Conservation (phyloP, 345 rosid species). For the Firmiana major region DNA sequence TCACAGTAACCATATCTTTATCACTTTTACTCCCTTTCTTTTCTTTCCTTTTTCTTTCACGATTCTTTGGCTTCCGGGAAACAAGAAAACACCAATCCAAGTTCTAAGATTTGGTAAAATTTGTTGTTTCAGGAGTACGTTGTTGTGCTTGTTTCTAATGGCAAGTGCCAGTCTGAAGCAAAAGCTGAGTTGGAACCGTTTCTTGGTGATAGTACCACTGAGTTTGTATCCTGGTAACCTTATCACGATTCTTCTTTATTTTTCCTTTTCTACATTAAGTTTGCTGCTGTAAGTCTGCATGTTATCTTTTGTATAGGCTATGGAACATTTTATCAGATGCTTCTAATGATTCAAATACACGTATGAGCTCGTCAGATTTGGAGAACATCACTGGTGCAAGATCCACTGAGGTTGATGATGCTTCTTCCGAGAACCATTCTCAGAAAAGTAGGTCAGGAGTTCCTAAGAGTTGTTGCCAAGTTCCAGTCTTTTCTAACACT, state of each 20-base stretch:
- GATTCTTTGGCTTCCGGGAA: neutral
- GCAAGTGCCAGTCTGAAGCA: constrained; percentile 10
- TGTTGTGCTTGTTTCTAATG: constrained; percentile 17
- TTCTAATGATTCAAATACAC: no score
- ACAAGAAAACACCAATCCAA: neutral
- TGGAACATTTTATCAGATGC: no score
- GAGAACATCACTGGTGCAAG: no score
- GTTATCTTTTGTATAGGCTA: neutral
- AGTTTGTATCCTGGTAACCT: constrained; percentile 11
- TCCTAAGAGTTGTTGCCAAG: no score
- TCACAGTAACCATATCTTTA: neutral
- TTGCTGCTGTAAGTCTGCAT: neutral
- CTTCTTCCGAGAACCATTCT: no score
- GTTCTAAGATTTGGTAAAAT: neutral
- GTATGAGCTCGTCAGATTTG: no score
- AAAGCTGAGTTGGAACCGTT: constrained; percentile 3
- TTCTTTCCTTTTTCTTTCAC: neutral
- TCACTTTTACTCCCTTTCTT: neutral
- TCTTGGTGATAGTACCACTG: neutral
- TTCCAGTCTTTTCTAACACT: no score
- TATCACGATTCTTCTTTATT: neutral
- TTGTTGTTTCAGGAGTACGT: constrained; percentile 11
- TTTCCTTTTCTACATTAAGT: neutral
- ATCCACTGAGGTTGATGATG: no score
- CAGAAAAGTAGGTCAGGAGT: no score